A percentile compares a stretch with the other conserved stretches of the same genome.
Conservation (phyloP, 2,329 filamentous ascomycete species). For the Leptographium galeiforme region DNA sequence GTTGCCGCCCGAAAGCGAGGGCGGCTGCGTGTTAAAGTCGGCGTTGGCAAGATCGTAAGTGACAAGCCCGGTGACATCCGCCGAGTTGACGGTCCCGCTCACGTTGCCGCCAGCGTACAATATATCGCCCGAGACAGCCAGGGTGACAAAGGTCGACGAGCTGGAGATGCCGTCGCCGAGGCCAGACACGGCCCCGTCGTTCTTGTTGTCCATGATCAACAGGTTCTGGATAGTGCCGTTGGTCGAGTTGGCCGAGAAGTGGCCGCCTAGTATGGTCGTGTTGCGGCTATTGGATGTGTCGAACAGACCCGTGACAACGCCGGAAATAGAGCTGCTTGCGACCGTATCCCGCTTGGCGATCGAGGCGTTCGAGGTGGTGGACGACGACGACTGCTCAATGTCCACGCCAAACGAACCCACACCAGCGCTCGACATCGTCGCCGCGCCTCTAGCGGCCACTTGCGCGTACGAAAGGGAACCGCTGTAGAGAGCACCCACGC, state of each 20-base stretch:
- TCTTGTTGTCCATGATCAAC: constrained; percentile 65
- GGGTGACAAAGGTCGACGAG: constrained; percentile 61
- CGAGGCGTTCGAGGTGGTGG: constrained; percentile 21
- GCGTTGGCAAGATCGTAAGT: constrained; percentile 61
- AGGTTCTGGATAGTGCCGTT: constrained; percentile 71
- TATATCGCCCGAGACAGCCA: constrained; percentile 52
- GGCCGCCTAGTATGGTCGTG: constrained; percentile 76
- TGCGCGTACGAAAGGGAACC: constrained; percentile 70
- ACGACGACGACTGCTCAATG: constrained; percentile 23
- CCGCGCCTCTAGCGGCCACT: constrained; percentile 60
- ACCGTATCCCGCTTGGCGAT: constrained; percentile 32
- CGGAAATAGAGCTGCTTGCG: constrained; percentile 33
- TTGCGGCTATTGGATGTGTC: constrained; percentile 55
- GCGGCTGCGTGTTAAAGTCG: constrained; percentile 57
- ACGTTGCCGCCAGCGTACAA: constrained; percentile 77
- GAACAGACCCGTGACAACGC: constrained; percentile 68
- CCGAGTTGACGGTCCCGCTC: constrained; percentile 53
- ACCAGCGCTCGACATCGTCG: constrained; percentile 41
- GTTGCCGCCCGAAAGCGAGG: constrained; percentile 55
- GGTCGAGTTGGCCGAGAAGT: constrained; percentile 59
- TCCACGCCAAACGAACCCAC: constrained; percentile 46
- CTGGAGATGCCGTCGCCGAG: constrained; percentile 51
- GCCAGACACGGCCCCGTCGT: constrained; percentile 53
- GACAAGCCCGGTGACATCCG: constrained; percentile 57
- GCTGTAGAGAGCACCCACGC: constrained; percentile 56